These are phyloP conservation scores for Paecilomyces sp. DNA, from an alignment of 2,329 filamentous ascomycete genomes.

Conservation along the genomic window DNA sequence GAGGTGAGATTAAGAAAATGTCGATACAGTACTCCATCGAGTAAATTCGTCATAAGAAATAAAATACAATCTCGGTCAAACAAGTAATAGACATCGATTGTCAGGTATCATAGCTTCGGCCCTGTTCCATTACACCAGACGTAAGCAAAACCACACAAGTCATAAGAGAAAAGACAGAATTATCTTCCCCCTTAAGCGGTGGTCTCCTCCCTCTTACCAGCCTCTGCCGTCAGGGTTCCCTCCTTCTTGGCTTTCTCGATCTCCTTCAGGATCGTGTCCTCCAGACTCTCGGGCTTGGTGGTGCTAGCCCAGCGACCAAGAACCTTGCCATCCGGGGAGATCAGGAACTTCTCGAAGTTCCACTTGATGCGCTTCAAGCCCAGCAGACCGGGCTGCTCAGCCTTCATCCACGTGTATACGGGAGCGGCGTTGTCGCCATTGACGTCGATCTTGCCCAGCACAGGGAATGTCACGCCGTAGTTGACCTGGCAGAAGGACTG, in stretches of 20 bases:
- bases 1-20: background rate
- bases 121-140: background rate
- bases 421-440: slow-evolving; percentile 79
- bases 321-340: slow-evolving; percentile 79
- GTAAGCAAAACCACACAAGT: background rate
- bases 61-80: background rate
- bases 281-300: slow-evolving; percentile 75
- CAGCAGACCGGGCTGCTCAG: slow-evolving; percentile 69
- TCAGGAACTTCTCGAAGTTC: slow-evolving; percentile 99
- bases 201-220: background rate
- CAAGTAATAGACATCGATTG: background rate
- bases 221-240: slow-evolving; percentile 9
- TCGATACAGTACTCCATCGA: background rate
- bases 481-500: slow-evolving; percentile 84
- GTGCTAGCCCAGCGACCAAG: slow-evolving; percentile 80
- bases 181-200: background rate
- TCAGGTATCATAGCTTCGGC: background rate
- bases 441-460: slow-evolving; percentile 87
- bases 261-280: slow-evolving; percentile 68
- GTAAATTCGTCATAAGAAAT: background rate
- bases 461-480: slow-evolving; percentile 88
- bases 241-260: slow-evolving; percentile 50
- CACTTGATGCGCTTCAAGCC: slow-evolving; percentile 92
- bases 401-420: slow-evolving; percentile 68
- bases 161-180: background rate